Conservation (phyloP, 2,329 filamentous ascomycete species). For the Xylaria sp. region DNA sequence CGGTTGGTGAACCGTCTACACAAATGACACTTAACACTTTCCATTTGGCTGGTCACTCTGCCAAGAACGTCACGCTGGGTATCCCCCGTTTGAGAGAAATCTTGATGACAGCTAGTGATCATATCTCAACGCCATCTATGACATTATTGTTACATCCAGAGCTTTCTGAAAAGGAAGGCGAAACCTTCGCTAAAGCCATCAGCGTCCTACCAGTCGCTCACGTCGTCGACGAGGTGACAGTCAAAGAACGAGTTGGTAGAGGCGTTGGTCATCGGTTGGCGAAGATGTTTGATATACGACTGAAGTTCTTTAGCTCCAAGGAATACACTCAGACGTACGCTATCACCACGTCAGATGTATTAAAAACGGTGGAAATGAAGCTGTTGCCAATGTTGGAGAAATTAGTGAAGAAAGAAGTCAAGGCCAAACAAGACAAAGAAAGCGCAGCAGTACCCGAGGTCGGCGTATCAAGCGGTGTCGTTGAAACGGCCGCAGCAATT, state of each 20-base stretch:
- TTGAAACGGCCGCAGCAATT: slow-evolving; percentile 55
- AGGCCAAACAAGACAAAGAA: slow-evolving; percentile 72
- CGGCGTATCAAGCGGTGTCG: slow-evolving; percentile 57
- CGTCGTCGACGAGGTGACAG: slow-evolving; percentile 79
- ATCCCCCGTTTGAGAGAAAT: slow-evolving; percentile 97
- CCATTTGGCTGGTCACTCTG: slow-evolving; percentile 97
- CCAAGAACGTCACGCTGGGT: slow-evolving; percentile 98
- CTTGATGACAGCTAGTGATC: slow-evolving; percentile 91
- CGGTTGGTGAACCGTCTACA: slow-evolving; percentile 94
- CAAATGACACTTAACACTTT: slow-evolving; percentile 99
- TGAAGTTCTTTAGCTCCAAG: slow-evolving; percentile 81
- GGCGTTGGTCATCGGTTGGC: slow-evolving; percentile 72
- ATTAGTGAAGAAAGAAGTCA: slow-evolving; percentile 78
- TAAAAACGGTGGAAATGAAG: slow-evolving; percentile 78
- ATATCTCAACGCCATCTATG: slow-evolving; percentile 91
- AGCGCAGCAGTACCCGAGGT: slow-evolving; percentile 79
- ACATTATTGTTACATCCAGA: slow-evolving; percentile 79
- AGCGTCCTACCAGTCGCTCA: slow-evolving; percentile 84
- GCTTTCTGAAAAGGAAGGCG: slow-evolving; percentile 69
- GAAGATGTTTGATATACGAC: slow-evolving; percentile 82
- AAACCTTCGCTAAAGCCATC: slow-evolving; percentile 89
- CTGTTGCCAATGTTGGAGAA: slow-evolving; percentile 76
- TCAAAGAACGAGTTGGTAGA: slow-evolving; percentile 79
- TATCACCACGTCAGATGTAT: slow-evolving; percentile 78
- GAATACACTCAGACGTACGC: slow-evolving; percentile 89